phyloP scores from a whole-genome alignment of 495 filamentous ascomycete genomes.

The Aspergillus saccharolyticus region DNA sequence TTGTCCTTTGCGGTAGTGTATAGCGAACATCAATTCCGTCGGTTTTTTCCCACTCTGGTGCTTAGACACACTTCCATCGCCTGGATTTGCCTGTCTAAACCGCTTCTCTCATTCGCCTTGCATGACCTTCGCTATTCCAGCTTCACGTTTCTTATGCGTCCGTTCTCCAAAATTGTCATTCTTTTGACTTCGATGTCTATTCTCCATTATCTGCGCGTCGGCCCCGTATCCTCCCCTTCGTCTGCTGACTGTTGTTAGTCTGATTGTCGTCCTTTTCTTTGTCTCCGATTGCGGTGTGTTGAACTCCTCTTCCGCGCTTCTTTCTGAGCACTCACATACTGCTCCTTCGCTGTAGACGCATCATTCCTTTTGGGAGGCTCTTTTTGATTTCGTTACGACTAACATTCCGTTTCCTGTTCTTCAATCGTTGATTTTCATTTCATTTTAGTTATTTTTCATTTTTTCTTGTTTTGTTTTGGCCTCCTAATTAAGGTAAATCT shows the following conservation, averaged over 20 bases:
- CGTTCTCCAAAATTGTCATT: constrained; percentile 11
- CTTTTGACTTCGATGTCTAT: constrained; percentile 22
- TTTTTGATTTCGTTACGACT: background rate
- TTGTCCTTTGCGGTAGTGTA: constrained; percentile 2
- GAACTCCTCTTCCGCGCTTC: constrained; percentile 15
- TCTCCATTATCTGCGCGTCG: constrained; percentile 19
- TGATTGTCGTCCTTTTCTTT: constrained; percentile 6
- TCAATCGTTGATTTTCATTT: constrained; percentile 11
- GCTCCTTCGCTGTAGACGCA: constrained; percentile 25
- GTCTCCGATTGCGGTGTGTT: constrained; percentile 21
- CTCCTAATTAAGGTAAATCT: no score
- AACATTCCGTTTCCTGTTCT: constrained; percentile 3
- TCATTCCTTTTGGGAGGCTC: constrained; percentile 33
- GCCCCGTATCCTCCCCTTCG: constrained; percentile 12
- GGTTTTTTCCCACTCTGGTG: constrained; percentile 3
- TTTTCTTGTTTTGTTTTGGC: no score
- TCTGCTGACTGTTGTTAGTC: constrained; percentile 12
- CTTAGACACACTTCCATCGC: constrained; percentile 1
- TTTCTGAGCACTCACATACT: constrained; percentile 22
- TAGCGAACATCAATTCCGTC: constrained; percentile 11
- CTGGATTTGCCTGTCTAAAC: background rate
- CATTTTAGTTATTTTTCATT: constrained; percentile 8
- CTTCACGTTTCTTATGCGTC: constrained; percentile 11
- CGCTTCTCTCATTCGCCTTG: background rate
- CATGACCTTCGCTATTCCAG: constrained; percentile 2